A percentile compares a stretch with the other conserved stretches of the same genome.
phyloP scores from a whole-genome alignment of 1,284 basidiomycete species.

The Ustilago xerochloae region DNA sequence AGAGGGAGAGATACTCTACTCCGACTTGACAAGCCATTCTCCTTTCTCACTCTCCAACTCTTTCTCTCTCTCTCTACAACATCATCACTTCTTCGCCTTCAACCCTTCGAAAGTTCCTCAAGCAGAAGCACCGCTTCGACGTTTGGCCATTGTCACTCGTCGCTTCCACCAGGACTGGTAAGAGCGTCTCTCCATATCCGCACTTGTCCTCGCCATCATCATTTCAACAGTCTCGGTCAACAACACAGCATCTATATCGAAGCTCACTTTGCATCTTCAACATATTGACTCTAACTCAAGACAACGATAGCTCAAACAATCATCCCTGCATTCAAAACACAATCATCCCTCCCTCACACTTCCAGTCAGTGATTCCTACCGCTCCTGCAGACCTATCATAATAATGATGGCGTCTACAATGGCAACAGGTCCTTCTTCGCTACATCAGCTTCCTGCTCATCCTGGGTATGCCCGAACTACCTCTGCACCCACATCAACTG shows the following conservation, averaged over 20 bases:
- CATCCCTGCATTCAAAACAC: too few species aligned
- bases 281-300: too few species aligned
- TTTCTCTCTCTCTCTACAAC: neutral
- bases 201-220: neutral
- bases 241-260: neutral
- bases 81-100: neutral
- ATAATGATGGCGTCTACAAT: slow-evolving; percentile 37
- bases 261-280: neutral
- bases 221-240: neutral
- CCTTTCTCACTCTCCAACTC: neutral
- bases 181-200: neutral
- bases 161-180: too few species aligned
- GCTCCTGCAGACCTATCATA: neutral
- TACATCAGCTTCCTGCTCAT: slow-evolving; percentile 32
- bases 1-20: neutral
- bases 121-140: too few species aligned
- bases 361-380: neutral
- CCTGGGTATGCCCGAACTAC: slow-evolving; percentile 36
- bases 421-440: slow-evolving; percentile 29
- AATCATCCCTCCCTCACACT: neutral
- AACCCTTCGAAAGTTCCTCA: neutral
- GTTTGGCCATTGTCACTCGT: too few species aligned
- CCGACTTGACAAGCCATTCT: neutral
- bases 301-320: too few species aligned
- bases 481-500: slow-evolving; percentile 4